These are phyloP conservation scores for Lichtheimia corymbifera DNA, from an alignment of 371 early-diverging fungal species.

Conservation along the genomic window DNA sequence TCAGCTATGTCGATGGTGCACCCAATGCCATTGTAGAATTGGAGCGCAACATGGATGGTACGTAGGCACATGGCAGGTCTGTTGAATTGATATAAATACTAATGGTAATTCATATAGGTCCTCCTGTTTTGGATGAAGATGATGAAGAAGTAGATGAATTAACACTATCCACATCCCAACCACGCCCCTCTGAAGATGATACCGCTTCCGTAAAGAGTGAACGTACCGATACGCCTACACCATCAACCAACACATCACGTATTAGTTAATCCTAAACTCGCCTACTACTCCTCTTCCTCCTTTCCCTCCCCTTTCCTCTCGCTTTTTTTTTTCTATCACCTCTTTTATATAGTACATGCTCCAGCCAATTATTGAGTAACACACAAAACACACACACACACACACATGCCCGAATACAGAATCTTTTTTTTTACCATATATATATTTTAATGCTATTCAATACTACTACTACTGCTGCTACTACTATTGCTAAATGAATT, in stretches of 20 bases:
- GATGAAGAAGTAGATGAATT: constrained; percentile 37
- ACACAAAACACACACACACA: too few species aligned
- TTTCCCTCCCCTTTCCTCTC: background rate
- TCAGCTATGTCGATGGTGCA: constrained; percentile 44
- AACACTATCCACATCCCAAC: background rate
- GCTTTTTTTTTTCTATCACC: background rate
- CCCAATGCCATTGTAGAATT: constrained; percentile 46
- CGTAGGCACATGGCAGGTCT: background rate
- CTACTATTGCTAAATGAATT: too few species aligned
- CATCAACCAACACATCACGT: too few species aligned
- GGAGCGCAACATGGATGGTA: constrained; percentile 45
- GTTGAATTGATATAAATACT: constrained; percentile 5
- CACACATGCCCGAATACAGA: too few species aligned
- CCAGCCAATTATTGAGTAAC: too few species aligned
- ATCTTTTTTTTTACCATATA: too few species aligned
- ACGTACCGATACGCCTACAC: background rate
- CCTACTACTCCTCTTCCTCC: background rate
- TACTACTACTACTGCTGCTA: too few species aligned
- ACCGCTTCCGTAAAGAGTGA: background rate
- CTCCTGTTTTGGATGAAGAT: constrained; percentile 43
- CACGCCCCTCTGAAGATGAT: background rate
- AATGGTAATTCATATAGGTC: constrained; percentile 27
- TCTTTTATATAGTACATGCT: background rate
- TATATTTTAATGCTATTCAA: too few species aligned
- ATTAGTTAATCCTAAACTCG: background rate